Evolutionary conservation across 108 stramenopile species (phyloP).

Genomic region (Skeletonema potamos): DNA sequence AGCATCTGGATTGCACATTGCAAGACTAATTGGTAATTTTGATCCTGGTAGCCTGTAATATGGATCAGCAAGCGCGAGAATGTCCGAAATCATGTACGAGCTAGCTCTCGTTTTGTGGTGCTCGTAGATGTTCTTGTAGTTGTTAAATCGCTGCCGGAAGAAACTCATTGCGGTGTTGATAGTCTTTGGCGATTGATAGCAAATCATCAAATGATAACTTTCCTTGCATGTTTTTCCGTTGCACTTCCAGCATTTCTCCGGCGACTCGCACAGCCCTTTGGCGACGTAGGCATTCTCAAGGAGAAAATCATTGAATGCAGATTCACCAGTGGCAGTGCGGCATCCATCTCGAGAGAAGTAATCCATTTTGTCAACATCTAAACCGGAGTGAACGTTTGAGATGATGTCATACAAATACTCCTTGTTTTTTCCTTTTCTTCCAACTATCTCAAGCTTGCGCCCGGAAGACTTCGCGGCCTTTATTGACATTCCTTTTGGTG

Average conservation of each 20-base stretch:
- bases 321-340: constrained; percentile 31
- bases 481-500: constrained; percentile 35
- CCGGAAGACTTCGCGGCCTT: background rate
- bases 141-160: constrained; percentile 68
- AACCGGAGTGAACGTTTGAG: constrained; percentile 81
- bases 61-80: constrained; percentile 75
- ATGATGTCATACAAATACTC: constrained; percentile 95
- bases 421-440: constrained; percentile 44
- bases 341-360: constrained; percentile 87
- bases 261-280: constrained; percentile 51
- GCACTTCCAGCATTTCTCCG: constrained; percentile 51
- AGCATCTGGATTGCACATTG: constrained; percentile 47
- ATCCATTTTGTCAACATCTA: constrained; percentile 96
- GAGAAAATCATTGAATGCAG: constrained; percentile 52
- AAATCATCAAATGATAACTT: constrained; percentile 70
- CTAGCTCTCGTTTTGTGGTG: constrained; percentile 78
- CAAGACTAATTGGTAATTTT: constrained; percentile 66
- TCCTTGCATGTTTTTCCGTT: constrained; percentile 2
- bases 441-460: constrained; percentile 36
- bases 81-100: constrained; percentile 78
- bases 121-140: constrained; percentile 82
- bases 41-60: constrained; percentile 43
- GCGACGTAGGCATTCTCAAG: constrained; percentile 78
- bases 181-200: constrained; percentile 82
- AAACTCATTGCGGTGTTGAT: constrained; percentile 60